phyloP scores from a whole-genome alignment of 1,284 basidiomycete species.

The Pseudozyma tsukubaensis region DNA sequence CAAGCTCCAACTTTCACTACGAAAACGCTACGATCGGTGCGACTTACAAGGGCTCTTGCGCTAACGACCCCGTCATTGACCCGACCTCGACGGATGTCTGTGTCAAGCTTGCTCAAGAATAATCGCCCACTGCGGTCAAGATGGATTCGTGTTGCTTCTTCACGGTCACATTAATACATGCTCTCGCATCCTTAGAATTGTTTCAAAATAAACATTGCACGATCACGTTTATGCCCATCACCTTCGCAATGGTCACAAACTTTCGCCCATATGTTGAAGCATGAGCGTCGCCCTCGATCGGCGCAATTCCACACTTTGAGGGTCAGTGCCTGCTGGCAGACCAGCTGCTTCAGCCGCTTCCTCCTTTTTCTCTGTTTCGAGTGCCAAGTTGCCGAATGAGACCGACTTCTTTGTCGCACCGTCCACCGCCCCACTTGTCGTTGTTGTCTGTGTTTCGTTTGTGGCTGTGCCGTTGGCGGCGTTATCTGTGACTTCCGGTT shows the following conservation, averaged over 20 bases:
- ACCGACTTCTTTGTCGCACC: constrained; percentile 27
- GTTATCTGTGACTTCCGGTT: constrained; percentile 12
- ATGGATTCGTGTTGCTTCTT: neutral
- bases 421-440: neutral
- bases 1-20: neutral
- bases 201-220: neutral
- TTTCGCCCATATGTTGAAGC: constrained; percentile 37
- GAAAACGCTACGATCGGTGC: neutral
- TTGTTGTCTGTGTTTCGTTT: constrained; percentile 2
- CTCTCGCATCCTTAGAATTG: neutral
- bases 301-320: constrained; percentile 30
- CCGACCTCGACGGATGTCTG: constrained; percentile 15
- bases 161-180: neutral
- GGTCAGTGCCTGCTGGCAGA: constrained; percentile 28
- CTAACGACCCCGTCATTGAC: constrained; percentile 15
- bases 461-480: constrained; percentile 5
- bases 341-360: constrained; percentile 28
- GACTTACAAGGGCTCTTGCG: constrained; percentile 8
- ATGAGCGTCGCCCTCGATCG: constrained; percentile 30
- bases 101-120: neutral
- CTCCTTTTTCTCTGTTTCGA: constrained; percentile 35
- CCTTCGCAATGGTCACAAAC: constrained; percentile 8
- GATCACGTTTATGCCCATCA: neutral
- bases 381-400: constrained; percentile 41
- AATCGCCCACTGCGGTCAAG: neutral